These are phyloP conservation scores for Meyerozyma guilliermondii DNA, from an alignment of 1,139 yeast species.

Conservation along the genomic window DNA sequence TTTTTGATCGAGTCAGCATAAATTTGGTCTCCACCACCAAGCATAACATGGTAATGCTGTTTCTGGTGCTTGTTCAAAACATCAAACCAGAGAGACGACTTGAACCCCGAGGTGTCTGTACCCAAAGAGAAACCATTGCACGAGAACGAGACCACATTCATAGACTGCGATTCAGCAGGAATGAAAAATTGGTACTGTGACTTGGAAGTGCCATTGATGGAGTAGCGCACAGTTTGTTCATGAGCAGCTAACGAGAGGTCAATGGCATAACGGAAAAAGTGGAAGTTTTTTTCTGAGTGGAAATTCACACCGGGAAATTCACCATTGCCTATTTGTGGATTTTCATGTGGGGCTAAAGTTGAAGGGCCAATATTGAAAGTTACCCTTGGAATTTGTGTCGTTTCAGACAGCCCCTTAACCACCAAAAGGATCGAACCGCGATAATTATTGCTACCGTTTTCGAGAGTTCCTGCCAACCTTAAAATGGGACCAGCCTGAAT, in stretches of 20 bases:
- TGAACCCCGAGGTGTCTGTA: slow-evolving; percentile 61
- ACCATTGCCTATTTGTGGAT: slow-evolving; percentile 24
- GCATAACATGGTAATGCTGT: slow-evolving; percentile 82
- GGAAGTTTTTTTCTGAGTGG: slow-evolving; percentile 42
- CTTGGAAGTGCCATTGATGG: slow-evolving; percentile 41
- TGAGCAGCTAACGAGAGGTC: slow-evolving; percentile 36
- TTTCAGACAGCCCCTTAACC: slow-evolving; percentile 34
- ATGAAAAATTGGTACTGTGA: slow-evolving; percentile 48
- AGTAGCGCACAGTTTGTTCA: slow-evolving; percentile 62
- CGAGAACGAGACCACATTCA: slow-evolving; percentile 78
- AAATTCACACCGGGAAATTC: slow-evolving; percentile 41
- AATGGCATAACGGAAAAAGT: slow-evolving; percentile 62
- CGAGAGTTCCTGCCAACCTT: slow-evolving; percentile 58
- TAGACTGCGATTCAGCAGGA: slow-evolving; percentile 55
- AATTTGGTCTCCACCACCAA: slow-evolving; percentile 97
- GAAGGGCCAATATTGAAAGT: slow-evolving; percentile 38
- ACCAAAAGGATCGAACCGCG: slow-evolving; percentile 65
- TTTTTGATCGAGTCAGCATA: slow-evolving; percentile 79
- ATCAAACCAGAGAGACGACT: slow-evolving; percentile 82
- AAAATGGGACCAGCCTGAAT: slow-evolving; percentile 60
- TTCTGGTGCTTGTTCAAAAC: slow-evolving; percentile 63
- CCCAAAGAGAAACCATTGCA: slow-evolving; percentile 90
- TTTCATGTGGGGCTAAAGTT: slow-evolving; percentile 4
- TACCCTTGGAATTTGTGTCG: slow-evolving; percentile 27
- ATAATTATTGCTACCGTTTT: slow-evolving; percentile 43